Evolutionary conservation across 2,329 filamentous ascomycete genomes (phyloP).

Genomic region (Lasiodiplodia sp.): DNA sequence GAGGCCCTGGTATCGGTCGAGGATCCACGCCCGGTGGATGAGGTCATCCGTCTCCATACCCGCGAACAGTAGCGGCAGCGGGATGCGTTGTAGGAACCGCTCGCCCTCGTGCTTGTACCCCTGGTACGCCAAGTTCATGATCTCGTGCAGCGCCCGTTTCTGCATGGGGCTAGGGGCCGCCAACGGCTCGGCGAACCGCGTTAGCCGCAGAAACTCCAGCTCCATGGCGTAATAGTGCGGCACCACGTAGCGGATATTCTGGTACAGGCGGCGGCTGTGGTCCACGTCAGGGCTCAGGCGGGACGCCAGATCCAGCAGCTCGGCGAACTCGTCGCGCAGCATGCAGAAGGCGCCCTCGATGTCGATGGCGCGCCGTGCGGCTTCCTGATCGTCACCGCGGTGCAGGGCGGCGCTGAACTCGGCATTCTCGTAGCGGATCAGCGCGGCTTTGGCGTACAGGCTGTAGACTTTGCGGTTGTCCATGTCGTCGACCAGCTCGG

Average conservation of each 20-base stretch:
- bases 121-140: constrained; percentile 46
- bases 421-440: constrained; percentile 45
- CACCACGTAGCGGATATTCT: constrained; percentile 47
- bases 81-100: constrained; percentile 42
- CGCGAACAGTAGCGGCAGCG: constrained; percentile 48
- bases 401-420: constrained; percentile 36
- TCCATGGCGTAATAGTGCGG: constrained; percentile 47
- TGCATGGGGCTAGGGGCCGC: constrained; percentile 27
- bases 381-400: constrained; percentile 30
- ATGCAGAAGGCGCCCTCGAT: constrained; percentile 34
- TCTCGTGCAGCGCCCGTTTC: constrained; percentile 32
- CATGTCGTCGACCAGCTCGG: constrained; percentile 46
- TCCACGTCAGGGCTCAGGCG: constrained; percentile 33
- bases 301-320: constrained; percentile 33
- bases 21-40: constrained; percentile 45
- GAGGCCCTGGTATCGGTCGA: constrained; percentile 42
- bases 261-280: constrained; percentile 40
- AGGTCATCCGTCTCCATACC: constrained; percentile 46
- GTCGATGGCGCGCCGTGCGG: constrained; percentile 28
- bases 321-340: constrained; percentile 33
- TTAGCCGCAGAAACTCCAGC: constrained; percentile 41
- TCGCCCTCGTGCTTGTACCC: constrained; percentile 44
- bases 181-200: constrained; percentile 30
- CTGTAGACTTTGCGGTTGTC: constrained; percentile 46
- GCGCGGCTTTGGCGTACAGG: constrained; percentile 41